These are phyloP conservation scores for Apiospora arundinis DNA, from an alignment of 2,329 filamentous ascomycete genomes.

Conservation along the genomic window DNA sequence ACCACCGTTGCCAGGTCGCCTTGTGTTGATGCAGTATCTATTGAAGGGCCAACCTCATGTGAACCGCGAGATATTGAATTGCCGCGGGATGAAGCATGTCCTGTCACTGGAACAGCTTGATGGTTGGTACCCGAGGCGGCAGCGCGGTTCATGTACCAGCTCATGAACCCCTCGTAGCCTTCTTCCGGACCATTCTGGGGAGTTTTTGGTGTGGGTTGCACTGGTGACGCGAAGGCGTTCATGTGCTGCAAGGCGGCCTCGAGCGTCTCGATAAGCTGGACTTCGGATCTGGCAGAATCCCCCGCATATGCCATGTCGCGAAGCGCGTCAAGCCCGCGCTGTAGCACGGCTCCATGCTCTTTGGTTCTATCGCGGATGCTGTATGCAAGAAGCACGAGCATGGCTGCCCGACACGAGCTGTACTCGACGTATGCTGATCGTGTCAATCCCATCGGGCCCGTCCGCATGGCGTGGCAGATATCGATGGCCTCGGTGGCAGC, in stretches of 20 bases:
- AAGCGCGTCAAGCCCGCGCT: not conserved
- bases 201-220: not conserved
- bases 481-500: constrained; percentile 58
- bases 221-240: constrained; percentile 6
- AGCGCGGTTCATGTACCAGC: constrained; percentile 2
- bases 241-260: constrained; percentile 20
- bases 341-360: not conserved
- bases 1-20: not conserved
- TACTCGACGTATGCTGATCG: constrained; percentile 63
- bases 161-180: constrained; percentile 17
- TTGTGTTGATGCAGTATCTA: not conserved
- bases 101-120: not conserved
- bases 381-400: constrained; percentile 46
- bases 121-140: not conserved
- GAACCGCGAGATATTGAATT: no score
- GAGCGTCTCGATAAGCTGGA: constrained; percentile 16
- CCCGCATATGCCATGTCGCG: constrained; percentile 18
- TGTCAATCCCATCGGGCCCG: constrained; percentile 57
- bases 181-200: not conserved
- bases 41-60: no score
- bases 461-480: constrained; percentile 54
- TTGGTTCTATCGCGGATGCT: constrained; percentile 3
- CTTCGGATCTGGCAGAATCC: constrained; percentile 11
- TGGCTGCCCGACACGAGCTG: constrained; percentile 59
- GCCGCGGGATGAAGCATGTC: not conserved